These are phyloP conservation scores for Chamaenerion angustifolium DNA, from an alignment of 345 rosid genomes.

Conservation along the genomic window DNA sequence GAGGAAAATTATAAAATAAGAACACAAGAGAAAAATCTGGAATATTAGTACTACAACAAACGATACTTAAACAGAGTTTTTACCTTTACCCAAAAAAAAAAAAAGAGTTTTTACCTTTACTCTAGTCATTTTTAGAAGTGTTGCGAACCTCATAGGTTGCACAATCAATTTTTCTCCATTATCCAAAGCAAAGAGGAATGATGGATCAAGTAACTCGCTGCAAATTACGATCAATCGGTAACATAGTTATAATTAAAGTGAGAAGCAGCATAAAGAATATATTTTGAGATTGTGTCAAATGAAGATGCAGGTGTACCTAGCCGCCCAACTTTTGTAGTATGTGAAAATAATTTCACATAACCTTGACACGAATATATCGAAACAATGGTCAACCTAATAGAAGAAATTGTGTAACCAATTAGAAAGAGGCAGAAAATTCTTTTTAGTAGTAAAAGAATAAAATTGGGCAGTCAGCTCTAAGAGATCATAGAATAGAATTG, in stretches of 20 bases:
- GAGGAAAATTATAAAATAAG: constrained; percentile 1
- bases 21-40: not conserved
- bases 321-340: constrained; percentile 96
- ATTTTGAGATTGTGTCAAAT: not conserved
- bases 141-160: constrained; percentile 82
- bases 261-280: not conserved
- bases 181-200: constrained; percentile 91
- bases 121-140: constrained; percentile 84
- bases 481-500: too few relatives aligned
- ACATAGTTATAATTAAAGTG: constrained; percentile 7
- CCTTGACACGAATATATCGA: constrained; percentile 82
- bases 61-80: constrained; percentile 6
- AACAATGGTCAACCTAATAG: constrained; percentile 87
- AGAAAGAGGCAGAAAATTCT: too few relatives aligned
- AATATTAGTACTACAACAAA: not conserved
- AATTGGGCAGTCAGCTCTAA: too few relatives aligned
- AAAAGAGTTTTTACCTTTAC: constrained; percentile 49
- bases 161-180: constrained; percentile 73
- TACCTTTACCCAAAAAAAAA: constrained; percentile 95
- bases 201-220: constrained; percentile 93
- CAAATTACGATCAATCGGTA: constrained; percentile 17
- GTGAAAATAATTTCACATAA: constrained; percentile 77
- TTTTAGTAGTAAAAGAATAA: too few relatives aligned
- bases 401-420: constrained; percentile 1
- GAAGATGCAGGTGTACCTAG: constrained; percentile 37